Evolutionary conservation across 345 rosid genomes (phyloP).

Genomic region (Euphorbia lathyris): DNA sequence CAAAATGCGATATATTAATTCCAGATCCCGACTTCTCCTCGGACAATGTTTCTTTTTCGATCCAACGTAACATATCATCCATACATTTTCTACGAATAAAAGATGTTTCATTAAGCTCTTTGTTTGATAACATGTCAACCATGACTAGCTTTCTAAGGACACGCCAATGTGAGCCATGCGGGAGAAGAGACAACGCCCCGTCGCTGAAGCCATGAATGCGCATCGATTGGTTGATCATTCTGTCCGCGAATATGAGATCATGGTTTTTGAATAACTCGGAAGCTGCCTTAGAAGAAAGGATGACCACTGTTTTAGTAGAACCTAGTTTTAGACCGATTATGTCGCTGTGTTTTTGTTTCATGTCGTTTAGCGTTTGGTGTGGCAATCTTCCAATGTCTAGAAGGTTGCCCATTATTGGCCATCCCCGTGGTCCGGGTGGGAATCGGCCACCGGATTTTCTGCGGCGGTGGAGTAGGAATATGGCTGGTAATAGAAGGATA

Average conservation of each 20-base stretch:
- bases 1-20: conserved; percentile 34
- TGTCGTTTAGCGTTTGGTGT: conserved; percentile 38
- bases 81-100: too few relatives aligned
- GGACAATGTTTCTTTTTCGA: conserved; percentile 27
- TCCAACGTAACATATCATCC: conserved; percentile 44
- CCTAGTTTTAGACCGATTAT: too few relatives aligned
- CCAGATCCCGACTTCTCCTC: background rate
- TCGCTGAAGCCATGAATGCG: conserved; percentile 26
- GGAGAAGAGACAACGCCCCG: conserved; percentile 51
- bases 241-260: conserved; percentile 48
- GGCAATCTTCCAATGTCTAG: background rate
- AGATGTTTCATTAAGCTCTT: conserved; percentile 39
- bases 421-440: background rate
- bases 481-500: background rate
- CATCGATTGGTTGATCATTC: conserved; percentile 3
- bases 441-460: background rate
- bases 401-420: conserved; percentile 3
- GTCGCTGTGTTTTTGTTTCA: conserved; percentile 38
- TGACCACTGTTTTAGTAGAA: conserved; percentile 40
- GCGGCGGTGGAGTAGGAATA: background rate
- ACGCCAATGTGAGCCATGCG: too few relatives aligned
- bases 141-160: conserved; percentile 44
- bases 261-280: conserved; percentile 56
- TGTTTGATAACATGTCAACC: conserved; percentile 42
- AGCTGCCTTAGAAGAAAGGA: conserved; percentile 43